These are phyloP conservation scores for Eucalyptus viminalis DNA, from an alignment of 345 rosid species.

Conservation along the genomic window DNA sequence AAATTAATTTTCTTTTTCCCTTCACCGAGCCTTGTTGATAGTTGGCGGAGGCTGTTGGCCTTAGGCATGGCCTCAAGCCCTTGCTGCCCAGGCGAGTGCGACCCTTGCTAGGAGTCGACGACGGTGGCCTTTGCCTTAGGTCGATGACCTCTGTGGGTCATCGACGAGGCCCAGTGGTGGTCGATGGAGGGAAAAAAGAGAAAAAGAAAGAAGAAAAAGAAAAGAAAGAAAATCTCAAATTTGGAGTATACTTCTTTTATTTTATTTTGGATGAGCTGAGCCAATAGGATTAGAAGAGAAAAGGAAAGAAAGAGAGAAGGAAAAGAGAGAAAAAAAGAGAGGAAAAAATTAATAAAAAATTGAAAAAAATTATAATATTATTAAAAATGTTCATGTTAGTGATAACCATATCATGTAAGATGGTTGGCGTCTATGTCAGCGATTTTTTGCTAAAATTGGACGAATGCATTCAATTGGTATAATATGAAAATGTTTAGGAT, in stretches of 20 bases:
- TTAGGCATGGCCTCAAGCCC: too few species aligned
- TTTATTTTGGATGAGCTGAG: too few species aligned
- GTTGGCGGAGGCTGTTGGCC: fast-evolving
- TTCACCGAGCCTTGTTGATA: too few species aligned
- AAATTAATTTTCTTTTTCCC: too few species aligned
- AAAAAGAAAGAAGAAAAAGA: too few species aligned
- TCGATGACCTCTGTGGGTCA: fast-evolving
- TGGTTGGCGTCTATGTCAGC: fast-evolving
- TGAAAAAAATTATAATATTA: fast-evolving
- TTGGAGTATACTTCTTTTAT: too few species aligned
- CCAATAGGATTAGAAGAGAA: too few species aligned
- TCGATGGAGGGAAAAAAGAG: too few species aligned
- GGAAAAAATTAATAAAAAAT: fast-evolving
- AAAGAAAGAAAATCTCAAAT: too few species aligned
- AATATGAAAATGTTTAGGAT: too few species aligned
- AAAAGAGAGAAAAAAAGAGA: fast-evolving
- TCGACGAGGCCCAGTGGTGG: fast-evolving
- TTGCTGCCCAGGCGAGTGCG: fast-evolving
- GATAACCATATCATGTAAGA: fast-evolving
- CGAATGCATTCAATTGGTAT: fast-evolving
- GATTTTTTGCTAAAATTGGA: fast-evolving
- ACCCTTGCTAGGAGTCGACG: fast-evolving
- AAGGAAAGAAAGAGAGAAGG: fast-evolving
- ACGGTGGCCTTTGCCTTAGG: fast-evolving
- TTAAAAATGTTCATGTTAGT: too few species aligned